Evolutionary conservation across 2,329 filamentous ascomycete genomes (phyloP), one percentile per base, ranked within the genome.

Genomic region (Pseudogymnoascus sp.): DNA sequence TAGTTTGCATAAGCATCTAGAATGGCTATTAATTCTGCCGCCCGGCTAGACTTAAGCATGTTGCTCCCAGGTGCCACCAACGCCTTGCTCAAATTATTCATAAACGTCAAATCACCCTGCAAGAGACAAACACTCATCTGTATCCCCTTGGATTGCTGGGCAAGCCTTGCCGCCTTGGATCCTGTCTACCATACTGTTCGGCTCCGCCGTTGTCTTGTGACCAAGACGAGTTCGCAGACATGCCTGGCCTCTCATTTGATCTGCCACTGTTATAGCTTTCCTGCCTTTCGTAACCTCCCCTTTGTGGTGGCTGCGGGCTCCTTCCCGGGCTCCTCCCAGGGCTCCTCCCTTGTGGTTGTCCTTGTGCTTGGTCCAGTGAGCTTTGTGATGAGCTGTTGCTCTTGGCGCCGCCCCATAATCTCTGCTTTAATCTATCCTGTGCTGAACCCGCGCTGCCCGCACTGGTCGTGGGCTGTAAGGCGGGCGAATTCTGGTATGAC

Each of bases 401-500:
- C 45, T 52, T 52, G 19, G 45, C 45, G 5, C 45, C 45, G 9
- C 83, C 84, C 79, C 90, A 90, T 48, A 96, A 75, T 63, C 89
- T 78, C 67, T 91, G 89, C 70, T 90, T 89, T 66, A 96, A 76
- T 66, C 89, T 79, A 67, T 95, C 89, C 74, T 95, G 89, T 57
- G 90, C 90, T 18, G 85, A 83, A 33, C 78, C 78, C 2, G 78
- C 75, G 37, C 69, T 69, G 39, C 39, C 19, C 2, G 78, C 75
- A 37, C 69, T 69, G 55, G 2, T 57, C 19, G 35, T 57, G 33
- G 30, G 55, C 30, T 57, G 55, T 38, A 57, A 57, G 13, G 66
- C 61, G 58, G 39, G 71, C 64, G 65, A 74, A 57, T 72, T 82
- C 75, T 94, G 89, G 70, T 90, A 89, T 69, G 87, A 92, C 12